Evolutionary conservation across 2,329 filamentous ascomycete species (phyloP), one percentile per base, ranked within the genome.

Genomic region (Monilinia laxa): DNA sequence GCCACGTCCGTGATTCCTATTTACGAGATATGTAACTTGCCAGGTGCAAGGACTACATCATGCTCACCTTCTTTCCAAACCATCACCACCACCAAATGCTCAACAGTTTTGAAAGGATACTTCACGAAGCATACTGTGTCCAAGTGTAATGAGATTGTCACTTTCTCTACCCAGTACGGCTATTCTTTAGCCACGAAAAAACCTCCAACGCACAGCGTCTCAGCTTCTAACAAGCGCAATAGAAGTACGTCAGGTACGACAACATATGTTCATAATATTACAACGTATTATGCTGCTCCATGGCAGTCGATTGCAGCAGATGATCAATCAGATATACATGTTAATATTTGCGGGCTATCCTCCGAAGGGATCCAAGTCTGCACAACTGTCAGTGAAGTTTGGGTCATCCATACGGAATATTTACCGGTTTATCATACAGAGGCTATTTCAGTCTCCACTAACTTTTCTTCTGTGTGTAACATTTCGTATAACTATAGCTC

Each of bases 281-380:
- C 70, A 12, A 71, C 70, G 12, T 72, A 73, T 56, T 75, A 71
- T 66, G 58, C 68, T 38, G 70, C 72, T 28, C 71, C 73, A 23
- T 74, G 73, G 73, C 71, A 72, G 59, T 70, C 70, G n/a, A 51
- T 75, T 16, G 69, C 64, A 49, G 70, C 70, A 14, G 57, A 71
- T 55, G 65, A 67, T 23, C 69, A 70, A 1, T 66, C 59, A 28
- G 66, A 68, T 9, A 72, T 75, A 20, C 70, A 68, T 18, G 68
- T 73, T 14, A 14, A 65, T 12, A 65, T 70, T 10, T 74, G 73
- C 57, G 68, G 56, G 47, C 56, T 31, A 2, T 67, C 70, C 58
- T 38, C 65, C 4, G 16, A 47, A 1, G 68, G 65, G 4, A 23
- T 45, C 6, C 5, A 64, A 18, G 68, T 20, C 3, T 75, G 73